Base-by-base conservation (phyloP, 345 rosid species). In the Luvunga scandens region DNA sequence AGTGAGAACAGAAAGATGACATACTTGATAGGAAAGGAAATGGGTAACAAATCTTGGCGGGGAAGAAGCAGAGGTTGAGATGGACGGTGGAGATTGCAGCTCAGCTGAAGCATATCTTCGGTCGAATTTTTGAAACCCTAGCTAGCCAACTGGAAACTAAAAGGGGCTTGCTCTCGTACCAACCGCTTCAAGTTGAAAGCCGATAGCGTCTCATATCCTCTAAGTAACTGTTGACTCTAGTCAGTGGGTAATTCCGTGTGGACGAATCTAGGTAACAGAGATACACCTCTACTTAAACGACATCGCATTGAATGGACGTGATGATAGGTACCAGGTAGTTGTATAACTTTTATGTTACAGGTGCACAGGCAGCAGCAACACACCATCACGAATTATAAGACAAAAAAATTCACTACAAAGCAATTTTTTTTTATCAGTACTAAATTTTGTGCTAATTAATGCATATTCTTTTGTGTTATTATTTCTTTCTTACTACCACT, bases 1-100 rank as follows among this genome's bases (percentile, higher is more conserved):
- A 69, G 59, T 50, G 21, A 53, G 63, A 28, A n/a, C 19, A 22
- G 63, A 55, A 64, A 65, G 48, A 16, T 50, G 71, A 31, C 21
- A 28, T 65, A 75, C 78, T 75, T 50, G 33, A 75, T 75, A 7
- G 71, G 30, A 63, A 48, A 42, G 9, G 69, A 61, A 74, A 31
- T 13, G n/a, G 78, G 33, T 50, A 50, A 9, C 25, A 75, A 36
- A 9, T 6, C 13, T 31, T 64, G 71, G 21, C 13, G 71, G 34
- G 70, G 78, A 30, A 64, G 71, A 65, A 48, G 63, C 48, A 50
- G 71, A 1, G 61, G 28, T 45, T 25, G 62, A 63, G 61, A 64
- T 33, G 62, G 61, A 33, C 78, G 62, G 71, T 48, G 71, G 24
- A 75, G 62, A 75, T 64, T 75, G 71, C 78, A 75, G 62, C 34